Evolutionary conservation across 192 early-diverging fungal species (phyloP), one percentile per base, ranked within the genome.

Genomic region (Mortierella antarctica): DNA sequence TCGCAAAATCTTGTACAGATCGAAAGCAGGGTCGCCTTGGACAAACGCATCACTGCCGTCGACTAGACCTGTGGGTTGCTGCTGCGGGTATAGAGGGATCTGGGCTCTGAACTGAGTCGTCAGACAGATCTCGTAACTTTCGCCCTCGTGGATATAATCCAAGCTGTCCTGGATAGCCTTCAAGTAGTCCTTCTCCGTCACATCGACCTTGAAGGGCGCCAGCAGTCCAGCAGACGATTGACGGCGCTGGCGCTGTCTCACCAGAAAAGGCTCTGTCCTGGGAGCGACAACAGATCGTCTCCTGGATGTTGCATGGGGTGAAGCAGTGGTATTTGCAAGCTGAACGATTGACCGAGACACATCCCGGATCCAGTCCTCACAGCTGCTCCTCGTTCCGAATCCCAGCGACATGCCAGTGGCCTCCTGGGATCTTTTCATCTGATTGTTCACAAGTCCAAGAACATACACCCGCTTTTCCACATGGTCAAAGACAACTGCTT

Each of bases 41-140:
- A 4, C n/a, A 31, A 5, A 39, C 49, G 17, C n/a, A 14, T 8
- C 31, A 42, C 41, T 3, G 21, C 57, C 44, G 9, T 0, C 66
- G 23, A 20, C 44, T 13, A 23, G 23, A 40, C 58, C 8, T 15
- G 60, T 59, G 40, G 39, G 42, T 10, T 18, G 57, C 7, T 46
- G 10, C 2, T 62, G 51, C 41, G 71, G 49, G 5, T 75, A 67
- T 31, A 63, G 42, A 6, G 83, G 83, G 11, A 89, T 23, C 6
- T 54, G 47, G 8, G 78, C 53, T 15, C 86, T 84, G 80, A 96
- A 89, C 53, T 94, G 94, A 2, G 93, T 98, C 0, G 97, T 99
- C 57, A 99, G 69, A 74, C 96, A 97, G 3, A 98, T 81, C 73
- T 99, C 97, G 82, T 99, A 99, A n/a, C 96, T 92, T 73, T 99